Evolutionary conservation across 371 early-diverging fungal species (phyloP).

Genomic region (Batrachochytrium dendrobatidis): DNA sequence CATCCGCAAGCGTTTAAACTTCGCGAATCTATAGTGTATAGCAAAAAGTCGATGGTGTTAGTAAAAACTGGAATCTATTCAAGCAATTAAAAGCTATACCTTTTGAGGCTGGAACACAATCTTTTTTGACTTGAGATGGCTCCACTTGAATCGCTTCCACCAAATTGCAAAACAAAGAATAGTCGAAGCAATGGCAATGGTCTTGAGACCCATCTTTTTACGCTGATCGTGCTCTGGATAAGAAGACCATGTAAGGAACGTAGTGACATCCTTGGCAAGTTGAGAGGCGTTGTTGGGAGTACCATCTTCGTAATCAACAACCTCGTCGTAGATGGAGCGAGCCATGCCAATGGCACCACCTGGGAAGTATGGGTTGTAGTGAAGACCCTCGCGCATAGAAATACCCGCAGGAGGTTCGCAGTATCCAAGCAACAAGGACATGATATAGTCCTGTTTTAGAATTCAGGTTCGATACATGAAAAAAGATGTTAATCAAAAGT

Average conservation of each 20-base stretch:
- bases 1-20: background rate
- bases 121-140: conserved; percentile 44
- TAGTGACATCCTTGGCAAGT: conserved; percentile 94
- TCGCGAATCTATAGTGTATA: background rate
- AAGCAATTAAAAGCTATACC: background rate
- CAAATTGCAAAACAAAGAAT: conserved; percentile 37
- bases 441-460: conserved; percentile 86
- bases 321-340: conserved; percentile 83
- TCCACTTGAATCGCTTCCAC: conserved; percentile 51
- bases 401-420: conserved; percentile 94
- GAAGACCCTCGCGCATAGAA: conserved; percentile 86
- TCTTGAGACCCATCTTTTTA: conserved; percentile 93
- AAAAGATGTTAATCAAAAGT: background rate
- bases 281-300: conserved; percentile 96
- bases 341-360: conserved; percentile 98
- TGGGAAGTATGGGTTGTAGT: conserved; percentile 98
- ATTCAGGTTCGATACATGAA: background rate
- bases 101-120: conserved; percentile 25
- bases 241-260: conserved; percentile 90
- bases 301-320: conserved; percentile 95
- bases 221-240: conserved; percentile 96
- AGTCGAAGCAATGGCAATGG: conserved; percentile 55
- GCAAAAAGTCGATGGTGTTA: background rate
- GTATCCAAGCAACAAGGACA: conserved; percentile 91
- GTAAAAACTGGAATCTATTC: background rate